A percentile compares a stretch with the other conserved stretches of the same genome.
phyloP scores from a whole-genome alignment of 495 filamentous ascomycete species.

The Podospora pseudopauciseta region DNA sequence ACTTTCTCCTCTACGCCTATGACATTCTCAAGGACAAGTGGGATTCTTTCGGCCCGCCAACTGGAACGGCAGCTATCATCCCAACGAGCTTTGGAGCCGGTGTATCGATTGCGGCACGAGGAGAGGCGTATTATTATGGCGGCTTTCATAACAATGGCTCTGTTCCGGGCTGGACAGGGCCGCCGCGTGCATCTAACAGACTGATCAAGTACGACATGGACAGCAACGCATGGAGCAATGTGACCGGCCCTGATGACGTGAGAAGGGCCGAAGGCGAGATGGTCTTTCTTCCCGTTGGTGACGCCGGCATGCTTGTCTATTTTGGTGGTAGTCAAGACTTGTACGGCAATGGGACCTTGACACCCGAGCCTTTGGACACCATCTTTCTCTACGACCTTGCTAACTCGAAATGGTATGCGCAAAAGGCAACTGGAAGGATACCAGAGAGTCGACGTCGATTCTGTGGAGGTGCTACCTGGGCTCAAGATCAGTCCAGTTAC shows the following conservation, averaged over 20 bases:
- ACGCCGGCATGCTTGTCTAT: conserved; percentile 26
- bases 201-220: conserved; percentile 29
- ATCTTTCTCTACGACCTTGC: conserved; percentile 25
- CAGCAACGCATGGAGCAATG: conserved; percentile 16
- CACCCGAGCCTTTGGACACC: conserved; percentile 19
- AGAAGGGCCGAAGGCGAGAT: conserved; percentile 24
- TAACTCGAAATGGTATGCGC: conserved; percentile 23
- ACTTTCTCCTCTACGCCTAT: conserved; percentile 40
- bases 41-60: conserved; percentile 32
- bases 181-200: conserved; percentile 13
- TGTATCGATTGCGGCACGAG: conserved; percentile 21
- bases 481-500: conserved; percentile 25
- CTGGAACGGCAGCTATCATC: conserved; percentile 17
- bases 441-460: conserved; percentile 19
- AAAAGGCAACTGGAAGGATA: conserved; percentile 15
- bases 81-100: conserved; percentile 26
- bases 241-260: conserved; percentile 19
- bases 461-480: conserved; percentile 24
- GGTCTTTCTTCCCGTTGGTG: conserved; percentile 24
- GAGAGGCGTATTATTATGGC: conserved; percentile 37
- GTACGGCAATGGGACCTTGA: conserved; percentile 18
- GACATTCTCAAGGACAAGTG: conserved; percentile 46
- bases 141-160: conserved; percentile 48
- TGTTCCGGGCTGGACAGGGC: conserved; percentile 39
- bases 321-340: conserved; percentile 22